Evolutionary conservation across 163 green algal species (phyloP), one percentile per base, ranked within the genome.

Genomic region (Scenedesmus sp.): DNA sequence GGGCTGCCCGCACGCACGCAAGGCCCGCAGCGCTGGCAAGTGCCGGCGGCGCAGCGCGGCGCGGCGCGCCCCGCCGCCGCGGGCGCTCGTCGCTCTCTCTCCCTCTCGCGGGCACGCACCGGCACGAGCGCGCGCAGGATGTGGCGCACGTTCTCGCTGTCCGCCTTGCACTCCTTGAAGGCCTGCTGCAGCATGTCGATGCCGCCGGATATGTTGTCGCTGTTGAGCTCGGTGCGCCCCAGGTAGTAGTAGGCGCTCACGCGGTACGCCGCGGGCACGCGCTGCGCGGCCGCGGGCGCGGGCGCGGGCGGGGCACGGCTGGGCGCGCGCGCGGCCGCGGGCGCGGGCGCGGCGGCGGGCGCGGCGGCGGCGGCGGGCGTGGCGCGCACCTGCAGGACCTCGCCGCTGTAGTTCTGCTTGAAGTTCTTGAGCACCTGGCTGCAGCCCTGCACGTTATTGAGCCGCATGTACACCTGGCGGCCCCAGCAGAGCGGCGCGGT

Each of bases 41-140:
- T n/a, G n/a, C n/a, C n/a, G n/a, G n/a, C n/a, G n/a, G n/a, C 51
- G 22, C n/a, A 60, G 20, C 51, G 20, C 22, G 20, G 10, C 10
- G 39, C 39, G 10, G 39, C 39, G 39, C 39, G 39, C 39, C 39
- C 3, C 5, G 50, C 56, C 56, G 26, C 26, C 24, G 42, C 20
- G 6, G 13, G 15, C 14, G 15, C 54, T 20, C 54, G 9, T 9
- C 54, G 18, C 54, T 13, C 11, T 13, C 7, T 6, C 53, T 57
- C 31, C 71, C n/a, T 34, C 47, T 31, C 26, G 20, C 17, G 28
- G 17, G 54, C 33, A 76, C 87, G 66, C 58, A 98, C 95, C 5
- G 95, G 95, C 9, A 98, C 84, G 2, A 98, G 87, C 75, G 95
- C 97, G 29, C 92, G 85, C 44, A 97, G 85, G n/a, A 97, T 91